Conservation (phyloP, 2,329 filamentous ascomycete genomes). For the Exserohilum turcica region DNA sequence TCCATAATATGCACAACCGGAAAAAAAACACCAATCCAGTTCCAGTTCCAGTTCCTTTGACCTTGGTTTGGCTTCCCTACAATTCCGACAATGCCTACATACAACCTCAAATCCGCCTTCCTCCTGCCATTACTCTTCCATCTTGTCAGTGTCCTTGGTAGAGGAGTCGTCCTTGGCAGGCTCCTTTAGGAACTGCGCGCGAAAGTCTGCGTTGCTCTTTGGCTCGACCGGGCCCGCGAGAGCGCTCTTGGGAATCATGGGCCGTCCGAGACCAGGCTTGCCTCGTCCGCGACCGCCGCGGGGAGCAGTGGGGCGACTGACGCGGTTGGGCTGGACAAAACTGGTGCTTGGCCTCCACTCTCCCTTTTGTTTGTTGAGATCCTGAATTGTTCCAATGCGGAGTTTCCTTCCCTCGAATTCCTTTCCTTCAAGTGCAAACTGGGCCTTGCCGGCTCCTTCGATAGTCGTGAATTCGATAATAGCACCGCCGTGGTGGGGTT, state of each 20-base stretch:
- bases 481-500: slow-evolving; percentile 82
- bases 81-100: too few relatives aligned
- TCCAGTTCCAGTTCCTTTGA: too few relatives aligned
- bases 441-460: slow-evolving; percentile 72
- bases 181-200: slow-evolving; percentile 57
- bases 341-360: slow-evolving; percentile 48
- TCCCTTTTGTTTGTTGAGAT: slow-evolving; percentile 49
- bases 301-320: slow-evolving; percentile 33
- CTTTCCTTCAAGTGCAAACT: slow-evolving; percentile 52
- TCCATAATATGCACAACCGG: neutral
- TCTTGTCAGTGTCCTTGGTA: slow-evolving; percentile 27
- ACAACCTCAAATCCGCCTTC: too few relatives aligned
- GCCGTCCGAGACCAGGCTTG: slow-evolving; percentile 35
- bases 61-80: too few relatives aligned
- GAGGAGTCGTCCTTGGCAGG: slow-evolving; percentile 19
- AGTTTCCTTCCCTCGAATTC: slow-evolving; percentile 49
- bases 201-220: slow-evolving; percentile 65
- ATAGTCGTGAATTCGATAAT: slow-evolving; percentile 80
- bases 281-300: slow-evolving; percentile 36
- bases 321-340: slow-evolving; percentile 34
- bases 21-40: neutral
- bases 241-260: slow-evolving; percentile 27
- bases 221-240: slow-evolving; percentile 24
- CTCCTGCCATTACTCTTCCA: slow-evolving; percentile 32
- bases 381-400: slow-evolving; percentile 57